Evolutionary conservation across 768 basidiomycete genomes (phyloP).

Genomic region (Lactarius akahatsu): DNA sequence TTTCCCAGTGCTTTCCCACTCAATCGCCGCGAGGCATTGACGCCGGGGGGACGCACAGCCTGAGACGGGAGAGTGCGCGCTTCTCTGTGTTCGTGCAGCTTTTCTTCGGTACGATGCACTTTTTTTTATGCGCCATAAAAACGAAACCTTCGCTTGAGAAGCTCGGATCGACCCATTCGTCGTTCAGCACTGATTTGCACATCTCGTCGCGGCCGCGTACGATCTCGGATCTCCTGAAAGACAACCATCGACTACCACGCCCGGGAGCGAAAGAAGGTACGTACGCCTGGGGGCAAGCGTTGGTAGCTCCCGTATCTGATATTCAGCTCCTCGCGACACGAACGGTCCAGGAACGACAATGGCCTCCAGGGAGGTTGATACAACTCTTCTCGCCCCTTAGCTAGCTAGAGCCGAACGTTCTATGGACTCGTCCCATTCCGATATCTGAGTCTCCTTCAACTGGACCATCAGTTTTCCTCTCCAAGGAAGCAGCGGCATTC

Average conservation of each 20-base stretch:
- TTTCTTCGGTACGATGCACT: no score
- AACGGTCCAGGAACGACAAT: constrained; percentile 37
- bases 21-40: constrained; percentile 38
- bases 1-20: no score
- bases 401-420: constrained; percentile 31
- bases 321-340: constrained; percentile 63
- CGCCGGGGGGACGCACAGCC: constrained; percentile 42
- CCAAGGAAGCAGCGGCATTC: constrained; percentile 72
- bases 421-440: constrained; percentile 79
- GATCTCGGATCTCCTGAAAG: no score
- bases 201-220: no score
- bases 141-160: no score
- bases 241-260: no score
- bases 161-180: no score
- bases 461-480: constrained; percentile 77
- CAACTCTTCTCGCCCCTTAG: constrained; percentile 34
- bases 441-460: constrained; percentile 65
- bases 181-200: no score
- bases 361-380: constrained; percentile 30
- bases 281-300: constrained; percentile 74
- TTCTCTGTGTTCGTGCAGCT: constrained; percentile 92
- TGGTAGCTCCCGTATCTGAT: constrained; percentile 88
- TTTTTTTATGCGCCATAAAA: no score
- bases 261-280: constrained; percentile 36
- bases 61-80: constrained; percentile 75